phyloP scores from a whole-genome alignment of 306 rosid genomes.

The Phaseolus lunatus region DNA sequence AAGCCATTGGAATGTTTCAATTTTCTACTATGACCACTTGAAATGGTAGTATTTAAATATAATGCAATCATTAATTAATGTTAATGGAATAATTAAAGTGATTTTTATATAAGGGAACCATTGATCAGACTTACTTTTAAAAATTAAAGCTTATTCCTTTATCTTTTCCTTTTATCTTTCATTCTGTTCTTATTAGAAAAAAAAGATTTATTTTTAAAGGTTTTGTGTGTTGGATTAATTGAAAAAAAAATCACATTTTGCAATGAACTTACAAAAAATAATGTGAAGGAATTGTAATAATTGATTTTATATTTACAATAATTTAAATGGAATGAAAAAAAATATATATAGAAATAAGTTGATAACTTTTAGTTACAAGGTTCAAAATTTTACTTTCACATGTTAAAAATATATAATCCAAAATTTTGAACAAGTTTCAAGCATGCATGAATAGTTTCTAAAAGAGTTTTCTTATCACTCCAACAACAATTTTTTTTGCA shows the following conservation, averaged over 20 bases:
- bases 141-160: not conserved
- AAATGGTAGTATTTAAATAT: not conserved
- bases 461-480: not conserved
- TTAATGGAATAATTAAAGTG: not conserved
- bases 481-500: not conserved
- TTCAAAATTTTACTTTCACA: not conserved
- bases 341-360: not conserved
- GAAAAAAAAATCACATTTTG: not conserved
- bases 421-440: not conserved
- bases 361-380: not conserved
- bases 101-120: not conserved
- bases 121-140: not conserved
- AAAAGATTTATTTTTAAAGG: not conserved
- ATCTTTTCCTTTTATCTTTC: not conserved
- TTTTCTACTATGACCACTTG: conserved; percentile 30
- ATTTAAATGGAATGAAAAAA: not conserved
- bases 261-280: not conserved
- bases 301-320: not conserved
- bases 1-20: not conserved
- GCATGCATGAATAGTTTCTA: not conserved
- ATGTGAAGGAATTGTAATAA: not conserved
- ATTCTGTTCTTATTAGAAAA: not conserved
- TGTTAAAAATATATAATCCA: not conserved
- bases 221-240: not conserved
- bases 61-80: not conserved